Percentiles rank a stretch among this genome's conserved stretches.
Evolutionary conservation across 2,329 filamentous ascomycete genomes (phyloP).

Genomic region (Aspergillus flavus): DNA sequence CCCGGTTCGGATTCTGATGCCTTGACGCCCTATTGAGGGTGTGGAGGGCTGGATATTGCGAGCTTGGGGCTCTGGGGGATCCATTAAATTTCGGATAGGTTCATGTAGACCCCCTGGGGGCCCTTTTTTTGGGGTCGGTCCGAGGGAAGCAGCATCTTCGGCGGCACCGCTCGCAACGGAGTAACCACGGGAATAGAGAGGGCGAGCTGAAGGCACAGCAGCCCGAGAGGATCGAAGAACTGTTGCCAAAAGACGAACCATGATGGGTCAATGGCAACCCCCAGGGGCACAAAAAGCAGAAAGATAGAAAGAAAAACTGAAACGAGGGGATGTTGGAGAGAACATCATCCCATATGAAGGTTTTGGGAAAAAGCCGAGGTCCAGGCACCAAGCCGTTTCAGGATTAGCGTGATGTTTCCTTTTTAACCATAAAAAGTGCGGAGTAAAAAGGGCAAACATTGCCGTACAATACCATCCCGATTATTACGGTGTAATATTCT

Average conservation of each 20-base stretch:
- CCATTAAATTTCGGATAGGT: not conserved
- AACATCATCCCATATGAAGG: not conserved
- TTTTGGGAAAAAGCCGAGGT: not conserved
- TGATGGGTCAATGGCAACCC: constrained; percentile 5
- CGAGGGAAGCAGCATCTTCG: not conserved
- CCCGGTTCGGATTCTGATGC: not conserved
- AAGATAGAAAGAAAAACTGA: not conserved
- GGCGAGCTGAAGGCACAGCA: constrained; percentile 7
- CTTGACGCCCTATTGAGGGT: not conserved
- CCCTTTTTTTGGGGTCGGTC: not conserved
- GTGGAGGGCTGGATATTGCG: not conserved
- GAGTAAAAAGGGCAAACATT: not conserved
- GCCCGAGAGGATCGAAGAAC: constrained; percentile 13
- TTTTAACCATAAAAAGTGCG: not conserved
- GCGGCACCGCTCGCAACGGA: not conserved
- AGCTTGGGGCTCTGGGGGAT: not conserved
- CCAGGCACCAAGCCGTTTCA: not conserved
- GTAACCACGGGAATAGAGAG: constrained; percentile 12
- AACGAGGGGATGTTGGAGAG: not conserved
- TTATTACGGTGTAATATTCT: too few relatives aligned
- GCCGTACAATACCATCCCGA: not conserved
- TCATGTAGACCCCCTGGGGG: not conserved
- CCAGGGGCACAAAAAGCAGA: not conserved
- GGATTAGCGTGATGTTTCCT: not conserved
- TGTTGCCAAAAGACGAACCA: constrained; percentile 15